Evolutionary conservation across 495 filamentous ascomycete species (phyloP), one percentile per base, ranked within the genome.

Genomic region (Aspergillus sclerotiicarbonarius): DNA sequence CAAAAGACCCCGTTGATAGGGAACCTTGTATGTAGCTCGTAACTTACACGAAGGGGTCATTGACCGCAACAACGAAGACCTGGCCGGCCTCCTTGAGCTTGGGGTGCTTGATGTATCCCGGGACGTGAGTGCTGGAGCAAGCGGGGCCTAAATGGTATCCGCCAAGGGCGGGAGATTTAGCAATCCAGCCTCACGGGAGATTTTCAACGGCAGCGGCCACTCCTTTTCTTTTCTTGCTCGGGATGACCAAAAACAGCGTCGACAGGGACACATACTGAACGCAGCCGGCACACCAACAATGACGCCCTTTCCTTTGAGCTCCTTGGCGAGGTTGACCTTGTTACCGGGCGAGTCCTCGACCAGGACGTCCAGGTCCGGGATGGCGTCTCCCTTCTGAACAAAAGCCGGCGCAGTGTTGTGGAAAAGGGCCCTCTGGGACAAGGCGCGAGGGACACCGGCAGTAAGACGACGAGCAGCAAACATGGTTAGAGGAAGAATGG

Each of bases 31-130:
- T 13, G 25, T 29, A 12, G 6, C 21, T 16, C 43, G 33, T 3
- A 16, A 75, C 89, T 77, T 82, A 95, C 85, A 97, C 94, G 73
- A 98, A 97, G 29, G 92, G 84, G 71, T 98, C 94, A 74, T 98
- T 98, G 70, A 97, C 91, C 21, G 86, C 81, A 51, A 98, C 86
- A 25, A 97, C 91, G 60, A 93, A 95, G 41, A 93, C 88, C 48
- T 84, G 68, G 50, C 93, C 90, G 12, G 87, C 90, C 50, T 85
- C 79, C 76, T 86, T 88, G 46, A 90, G 76, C 71, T 85, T 82
- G 39, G 84, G 81, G 67, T 87, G 86, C 62, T 84, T 84, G 71
- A 95, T 86, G 68, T 90, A 98, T 31, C 90, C 86, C 5, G 90
- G 91, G 47, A 95, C 79, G 66, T 96, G 91, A 51, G 77, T 84